Evolutionary conservation across 495 filamentous ascomycete genomes (phyloP), one percentile per base, ranked within the genome.

Genomic region (Penicillium samsonianum): DNA sequence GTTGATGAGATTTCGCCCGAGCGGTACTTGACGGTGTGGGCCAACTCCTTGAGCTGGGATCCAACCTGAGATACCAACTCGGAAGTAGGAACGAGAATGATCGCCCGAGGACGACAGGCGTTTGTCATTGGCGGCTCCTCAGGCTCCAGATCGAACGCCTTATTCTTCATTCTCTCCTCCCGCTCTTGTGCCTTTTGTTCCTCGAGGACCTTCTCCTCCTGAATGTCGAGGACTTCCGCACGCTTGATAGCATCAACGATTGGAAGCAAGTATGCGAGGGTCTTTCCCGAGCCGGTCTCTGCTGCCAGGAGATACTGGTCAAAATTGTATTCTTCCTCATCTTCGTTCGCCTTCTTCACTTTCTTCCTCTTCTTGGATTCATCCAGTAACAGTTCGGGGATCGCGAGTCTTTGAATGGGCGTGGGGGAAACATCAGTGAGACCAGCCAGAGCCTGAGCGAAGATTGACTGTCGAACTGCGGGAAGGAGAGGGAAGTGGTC

Each of bases 281-380:
- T 98, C 74, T 98, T 98, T 52, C 94, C 94, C 2, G 94, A 97
- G 10, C 94, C 94, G 2, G 94, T 98, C 75, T 98, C 94, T 11
- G 95, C 94, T 1, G 95, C 94, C 17, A 98, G 79, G 11, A 98
- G 82, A 65, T 89, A 96, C 60, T 93, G 86, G 55, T 87, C 78
- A 60, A 82, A 82, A n/a, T 77, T 71, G 22, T 70, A 59, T 10
- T 72, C 68, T 50, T 71, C 58, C 23, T 72, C 70, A 2, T 70
- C 57, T 58, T 63, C 50, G 5, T 38, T 38, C 31, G 45, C 30
- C 28, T 63, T 71, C 42, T 64, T 41, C n/a, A 61, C 40, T 41
- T 63, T 54, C 19, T 66, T 72, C 48, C 61, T 68, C 57, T 59
- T 49, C 51, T 62, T 67, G 58, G 60, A 44, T 5, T 50, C 47